Conservation (phyloP, 345 rosid species). For the Ceriops tagal region DNA sequence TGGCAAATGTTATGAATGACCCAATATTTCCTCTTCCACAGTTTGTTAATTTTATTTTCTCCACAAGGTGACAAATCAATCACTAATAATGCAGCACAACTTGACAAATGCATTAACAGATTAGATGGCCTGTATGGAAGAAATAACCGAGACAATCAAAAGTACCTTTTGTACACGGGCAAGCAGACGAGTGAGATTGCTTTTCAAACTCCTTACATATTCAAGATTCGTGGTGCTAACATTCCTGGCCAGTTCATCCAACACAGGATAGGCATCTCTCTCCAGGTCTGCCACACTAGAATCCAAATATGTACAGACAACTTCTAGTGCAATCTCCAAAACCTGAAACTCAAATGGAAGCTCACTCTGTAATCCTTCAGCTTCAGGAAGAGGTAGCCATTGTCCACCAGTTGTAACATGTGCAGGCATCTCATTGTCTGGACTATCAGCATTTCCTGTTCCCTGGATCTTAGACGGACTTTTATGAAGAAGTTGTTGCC, state of each 20-base stretch:
- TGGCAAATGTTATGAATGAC: neutral
- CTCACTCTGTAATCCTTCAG: conserved; percentile 73
- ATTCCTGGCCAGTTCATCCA: conserved; percentile 83
- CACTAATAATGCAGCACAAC: neutral
- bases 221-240: conserved; percentile 96
- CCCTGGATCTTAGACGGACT: conserved; percentile 33
- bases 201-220: conserved; percentile 79
- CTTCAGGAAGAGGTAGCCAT: conserved; percentile 61
- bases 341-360: conserved; percentile 96
- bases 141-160: conserved; percentile 7
- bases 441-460: conserved; percentile 29
- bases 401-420: conserved; percentile 41
- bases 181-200: conserved; percentile 81
- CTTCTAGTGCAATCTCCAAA: conserved; percentile 88
- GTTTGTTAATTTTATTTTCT: neutral
- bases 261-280: conserved; percentile 77
- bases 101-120: neutral
- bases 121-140: neutral
- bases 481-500: conserved; percentile 65
- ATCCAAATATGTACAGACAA: conserved; percentile 68
- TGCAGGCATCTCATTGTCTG: conserved; percentile 40
- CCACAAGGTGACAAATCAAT: neutral
- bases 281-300: conserved; percentile 63
- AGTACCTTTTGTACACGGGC: conserved; percentile 91
- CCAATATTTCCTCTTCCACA: neutral